Evolutionary conservation across 495 filamentous ascomycete genomes (phyloP).

Genomic region (Aspergillus sclerotiicarbonarius): DNA sequence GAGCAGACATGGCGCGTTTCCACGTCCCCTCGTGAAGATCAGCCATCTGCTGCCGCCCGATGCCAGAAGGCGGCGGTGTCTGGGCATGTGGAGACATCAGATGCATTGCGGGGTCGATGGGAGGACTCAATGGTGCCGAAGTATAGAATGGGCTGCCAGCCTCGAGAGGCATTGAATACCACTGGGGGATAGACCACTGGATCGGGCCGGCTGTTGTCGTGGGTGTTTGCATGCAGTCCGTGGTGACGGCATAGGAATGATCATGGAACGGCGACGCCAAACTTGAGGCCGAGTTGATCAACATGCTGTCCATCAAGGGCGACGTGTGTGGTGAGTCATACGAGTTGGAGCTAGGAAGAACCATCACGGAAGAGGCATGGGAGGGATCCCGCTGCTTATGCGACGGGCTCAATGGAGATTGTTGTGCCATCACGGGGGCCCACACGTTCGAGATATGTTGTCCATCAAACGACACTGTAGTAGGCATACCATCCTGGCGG

Average conservation of each 20-base stretch:
- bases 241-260: conserved; percentile 14
- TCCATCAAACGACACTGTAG: conserved; percentile 15
- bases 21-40: conserved; percentile 27
- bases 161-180: conserved; percentile 38
- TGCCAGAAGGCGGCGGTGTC: conserved; percentile 16
- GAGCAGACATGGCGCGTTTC: conserved; percentile 33
- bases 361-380: conserved; percentile 19
- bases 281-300: conserved; percentile 18
- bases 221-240: conserved; percentile 19
- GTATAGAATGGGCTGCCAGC: conserved; percentile 29
- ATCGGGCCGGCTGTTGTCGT: conserved; percentile 21
- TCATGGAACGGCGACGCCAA: conserved; percentile 17
- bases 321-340: conserved; percentile 34
- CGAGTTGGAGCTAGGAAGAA: conserved; percentile 25
- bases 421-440: conserved; percentile 23
- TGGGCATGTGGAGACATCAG: conserved; percentile 23
- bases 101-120: conserved; percentile 26
- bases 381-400: conserved; percentile 24
- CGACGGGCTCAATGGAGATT: conserved; percentile 28
- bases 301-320: conserved; percentile 22
- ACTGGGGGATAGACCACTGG: conserved; percentile 30
- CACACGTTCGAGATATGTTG: conserved; percentile 20
- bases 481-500: conserved; percentile 18
- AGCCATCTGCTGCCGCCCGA: conserved; percentile 22
- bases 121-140: conserved; percentile 26